Evolutionary conservation across 768 basidiomycete genomes (phyloP), one percentile per base, ranked within the genome.

Genomic region (Phylloporus sp.): DNA sequence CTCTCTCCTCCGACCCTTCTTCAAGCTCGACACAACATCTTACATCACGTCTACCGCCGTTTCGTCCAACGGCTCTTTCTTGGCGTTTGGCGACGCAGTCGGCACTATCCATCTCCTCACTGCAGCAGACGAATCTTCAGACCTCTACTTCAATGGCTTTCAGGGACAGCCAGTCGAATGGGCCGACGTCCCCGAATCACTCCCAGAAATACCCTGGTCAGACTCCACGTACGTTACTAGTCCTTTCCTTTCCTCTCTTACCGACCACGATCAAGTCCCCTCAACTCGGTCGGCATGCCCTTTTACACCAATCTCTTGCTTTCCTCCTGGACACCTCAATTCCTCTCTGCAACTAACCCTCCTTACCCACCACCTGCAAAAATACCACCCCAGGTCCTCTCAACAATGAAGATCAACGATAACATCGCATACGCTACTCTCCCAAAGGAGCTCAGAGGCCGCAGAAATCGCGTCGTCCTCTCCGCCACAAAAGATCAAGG

Each of bases 11-110:
- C 28, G 34, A 56, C 49, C 26, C 33, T 28, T 45, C 9, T 35
- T 42, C 41, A 52, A 89, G 86, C 71, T 89, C 38, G 84, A 88
- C 53, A 58, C 81, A n/a, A 58, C 81, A 0, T 83, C 89, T 0
- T 92, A 82, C 63, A 65, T 97, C 43, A 90, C 81, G 6, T 83
- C 90, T 26, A 74, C 82, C 47, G 83, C 93, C 2, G 70, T 96
- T 23, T 91, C 92, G 2, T 82, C 89, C 3, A 86, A 86, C 5
- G 91, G 88, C 28, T 81, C 86, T n/a, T 96, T 91, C 59, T 74
- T 98, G 60, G 93, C 90, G 1, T 92, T 94, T 55, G 94, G 92
- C 1, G 93, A 96, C 58, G 82, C 84, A 0, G 84, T 89, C 34
- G 93, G 94, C 15, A 71, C 74, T 6, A 77, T 97, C 4, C 91